Evolutionary conservation across 495 filamentous ascomycete genomes (phyloP), one percentile per base, ranked within the genome.

Genomic region (Halenospora varia): DNA sequence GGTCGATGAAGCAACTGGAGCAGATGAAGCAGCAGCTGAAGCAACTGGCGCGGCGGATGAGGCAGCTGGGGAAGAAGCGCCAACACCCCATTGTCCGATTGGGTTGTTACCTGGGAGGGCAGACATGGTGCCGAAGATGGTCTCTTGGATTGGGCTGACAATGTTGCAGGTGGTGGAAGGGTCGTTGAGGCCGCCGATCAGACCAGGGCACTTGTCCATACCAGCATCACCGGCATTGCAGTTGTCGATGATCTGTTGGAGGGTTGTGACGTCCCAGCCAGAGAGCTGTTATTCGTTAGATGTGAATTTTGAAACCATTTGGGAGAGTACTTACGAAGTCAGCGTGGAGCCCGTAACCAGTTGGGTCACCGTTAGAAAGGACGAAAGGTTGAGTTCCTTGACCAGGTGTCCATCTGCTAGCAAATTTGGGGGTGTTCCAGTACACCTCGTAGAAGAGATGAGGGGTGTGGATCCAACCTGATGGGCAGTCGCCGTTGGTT

Each of bases 261-360:
- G 72, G 49, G 76, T 68, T 4, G 65, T 70, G 10, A 70, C 69
- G 25, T 88, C 80, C 88, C 88, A 92, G 29, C 84, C 88, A 48
- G 78, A 77, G 59, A 67, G 85, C 83, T 35, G 35, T 40, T 40
- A 9, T 15, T 40, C 8, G 15, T 40, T 40, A 40, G 35, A 73
- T 71, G 59, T 86, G 82, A 55, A 76, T 4, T 70, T 73, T 55
- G 73, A 77, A 29, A 84, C 23, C 13, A 86, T 40, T 25, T 4
- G 19, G 46, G 20, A 4, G n/a, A n/a, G n/a, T n/a, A 44, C 56
- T 53, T 35, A 90, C 84, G 69, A 90, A 90, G 66, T 92, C 88
- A 17, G 79, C 88, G 64, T 92, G 88, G 63, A 88, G 87, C 15
- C 85, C 83, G 57, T 75, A 89, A 39, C 88, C 81, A 45, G 84